Base-by-base conservation (phyloP, 768 basidiomycete genomes). In the Saitozyma sp. region DNA sequence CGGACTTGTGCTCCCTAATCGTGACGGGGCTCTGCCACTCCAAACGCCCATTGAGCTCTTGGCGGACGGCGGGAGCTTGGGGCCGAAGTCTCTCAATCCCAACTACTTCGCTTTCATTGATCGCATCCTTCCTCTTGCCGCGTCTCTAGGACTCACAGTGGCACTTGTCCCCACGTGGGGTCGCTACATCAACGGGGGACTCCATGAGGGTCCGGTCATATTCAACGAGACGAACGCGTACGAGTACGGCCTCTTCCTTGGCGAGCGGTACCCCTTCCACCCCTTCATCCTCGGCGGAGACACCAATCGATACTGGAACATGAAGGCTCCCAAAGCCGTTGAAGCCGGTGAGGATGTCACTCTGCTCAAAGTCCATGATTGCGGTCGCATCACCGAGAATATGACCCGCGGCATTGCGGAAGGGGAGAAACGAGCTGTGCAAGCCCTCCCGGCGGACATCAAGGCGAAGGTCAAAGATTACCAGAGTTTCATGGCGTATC, bases 101-200 rank as follows among this genome's bases (percentile, higher is more conserved):
- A 41, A n/a, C 14, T 68, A 68, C 57, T 68, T 61, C 49, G 59
- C 50, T n/a, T 59, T 54, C 40, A 50, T 68, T 16, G 67, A 68
- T 54, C 50, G 40, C 37, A 49, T 64, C 39, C 56, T 61, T 19
- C 17, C 16, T 11, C 39, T 17, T 19, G 64, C 66, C 19, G 54
- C 40, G 9, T 4, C 2, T 16, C 38, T 64, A 9, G 66, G 59
- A 13, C 57, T 67, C 29, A 41, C 42, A 0, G 16, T 67, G 11
- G 41, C 40, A 6, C 49, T 65, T 38, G 56, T 59, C 7, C 67
- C 67, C 3, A 57, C 63, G 11, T 68, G 67, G 67, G 56, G 56
- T 2, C 50, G 59, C n/a, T 68, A 68, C 45, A 38, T 68, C 13
- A 64, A 60, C 38, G 59, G 63, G 13, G 64, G 63, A 8, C 58